Percentiles rank a stretch among this genome's conserved stretches.
These are phyloP conservation scores for Alternaria tenuissima DNA, from an alignment of 2,329 filamentous ascomycete species.

Conservation along the genomic window DNA sequence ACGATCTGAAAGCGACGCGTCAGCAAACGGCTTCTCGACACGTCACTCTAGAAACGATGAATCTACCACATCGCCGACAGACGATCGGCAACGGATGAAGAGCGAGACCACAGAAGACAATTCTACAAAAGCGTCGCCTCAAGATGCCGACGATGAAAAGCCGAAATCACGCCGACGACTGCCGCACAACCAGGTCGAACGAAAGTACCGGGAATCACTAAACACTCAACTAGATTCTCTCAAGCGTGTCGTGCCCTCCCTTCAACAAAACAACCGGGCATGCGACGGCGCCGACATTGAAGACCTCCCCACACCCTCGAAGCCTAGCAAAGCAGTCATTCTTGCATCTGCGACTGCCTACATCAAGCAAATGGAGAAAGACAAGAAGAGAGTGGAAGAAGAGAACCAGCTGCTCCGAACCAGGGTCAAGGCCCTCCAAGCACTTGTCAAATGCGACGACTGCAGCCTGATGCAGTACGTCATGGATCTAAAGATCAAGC, in stretches of 20 bases:
- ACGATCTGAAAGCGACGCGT: slow-evolving; percentile 47
- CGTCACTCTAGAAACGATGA: slow-evolving; percentile 39
- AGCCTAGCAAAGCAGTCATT: slow-evolving; percentile 57
- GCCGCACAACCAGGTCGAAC: slow-evolving; percentile 57
- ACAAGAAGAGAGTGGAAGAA: slow-evolving; percentile 51
- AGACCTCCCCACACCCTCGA: slow-evolving; percentile 52
- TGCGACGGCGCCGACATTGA: slow-evolving; percentile 55
- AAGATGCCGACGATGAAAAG: slow-evolving; percentile 36
- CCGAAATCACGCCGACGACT: slow-evolving; percentile 47
- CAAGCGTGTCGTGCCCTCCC: slow-evolving; percentile 49
- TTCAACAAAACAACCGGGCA: slow-evolving; percentile 49
- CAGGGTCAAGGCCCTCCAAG: slow-evolving; percentile 54
- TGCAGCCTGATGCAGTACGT: slow-evolving; percentile 56
- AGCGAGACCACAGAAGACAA: slow-evolving; percentile 43
- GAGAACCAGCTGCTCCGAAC: slow-evolving; percentile 51
- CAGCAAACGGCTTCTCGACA: slow-evolving; percentile 40
- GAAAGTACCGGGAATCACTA: slow-evolving; percentile 57
- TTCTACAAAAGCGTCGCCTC: slow-evolving; percentile 35
- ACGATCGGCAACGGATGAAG: slow-evolving; percentile 37
- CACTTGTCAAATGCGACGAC: slow-evolving; percentile 57
- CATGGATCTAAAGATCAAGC: slow-evolving; percentile 52
- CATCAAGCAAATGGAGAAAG: slow-evolving; percentile 57
- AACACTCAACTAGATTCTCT: slow-evolving; percentile 57
- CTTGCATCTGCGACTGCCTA: slow-evolving; percentile 57
- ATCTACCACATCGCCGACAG: slow-evolving; percentile 24